phyloP scores from a whole-genome alignment of 2,329 filamentous ascomycete genomes.

The Helotiales sp. region DNA sequence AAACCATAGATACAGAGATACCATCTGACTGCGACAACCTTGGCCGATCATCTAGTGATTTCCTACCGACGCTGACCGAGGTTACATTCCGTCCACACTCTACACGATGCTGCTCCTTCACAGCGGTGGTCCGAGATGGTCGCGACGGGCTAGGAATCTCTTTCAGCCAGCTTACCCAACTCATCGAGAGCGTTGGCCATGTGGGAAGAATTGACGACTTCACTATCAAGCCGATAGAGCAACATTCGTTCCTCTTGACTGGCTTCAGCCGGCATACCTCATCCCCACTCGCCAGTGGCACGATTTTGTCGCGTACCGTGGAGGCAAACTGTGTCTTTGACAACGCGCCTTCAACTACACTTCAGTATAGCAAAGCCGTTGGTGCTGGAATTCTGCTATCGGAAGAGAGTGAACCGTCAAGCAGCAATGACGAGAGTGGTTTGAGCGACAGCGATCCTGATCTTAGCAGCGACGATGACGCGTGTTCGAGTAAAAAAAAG shows the following conservation, averaged over 20 bases:
- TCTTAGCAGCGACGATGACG: slow-evolving; percentile 1
- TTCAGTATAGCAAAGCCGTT: slow-evolving; percentile 17
- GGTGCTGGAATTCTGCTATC: slow-evolving; percentile 14
- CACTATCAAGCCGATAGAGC: neutral
- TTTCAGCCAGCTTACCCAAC: slow-evolving; percentile 11
- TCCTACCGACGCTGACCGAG: slow-evolving; percentile 15
- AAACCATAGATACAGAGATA: slow-evolving; percentile 16
- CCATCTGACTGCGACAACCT: neutral
- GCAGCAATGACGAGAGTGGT: slow-evolving; percentile 10
- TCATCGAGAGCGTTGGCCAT: slow-evolving; percentile 14
- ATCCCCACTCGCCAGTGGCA: no score
- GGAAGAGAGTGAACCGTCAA: slow-evolving; percentile 16
- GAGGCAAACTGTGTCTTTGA: slow-evolving; percentile 14
- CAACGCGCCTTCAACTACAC: slow-evolving; percentile 11
- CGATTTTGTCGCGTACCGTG: slow-evolving; percentile 4
- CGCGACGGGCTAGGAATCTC: slow-evolving; percentile 11
- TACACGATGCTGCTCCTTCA: slow-evolving; percentile 18
- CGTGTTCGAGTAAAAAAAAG: slow-evolving; percentile 2
- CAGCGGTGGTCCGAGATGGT: slow-evolving; percentile 8
- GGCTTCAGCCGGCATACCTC: slow-evolving; percentile 14
- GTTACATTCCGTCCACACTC: slow-evolving; percentile 19
- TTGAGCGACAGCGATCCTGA: slow-evolving; percentile 3
- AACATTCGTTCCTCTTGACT: neutral
- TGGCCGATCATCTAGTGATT: slow-evolving; percentile 10
- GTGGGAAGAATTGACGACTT: slow-evolving; percentile 7